Conservation (phyloP, 2,329 filamentous ascomycete genomes). For the Aspergillus bombycis region DNA sequence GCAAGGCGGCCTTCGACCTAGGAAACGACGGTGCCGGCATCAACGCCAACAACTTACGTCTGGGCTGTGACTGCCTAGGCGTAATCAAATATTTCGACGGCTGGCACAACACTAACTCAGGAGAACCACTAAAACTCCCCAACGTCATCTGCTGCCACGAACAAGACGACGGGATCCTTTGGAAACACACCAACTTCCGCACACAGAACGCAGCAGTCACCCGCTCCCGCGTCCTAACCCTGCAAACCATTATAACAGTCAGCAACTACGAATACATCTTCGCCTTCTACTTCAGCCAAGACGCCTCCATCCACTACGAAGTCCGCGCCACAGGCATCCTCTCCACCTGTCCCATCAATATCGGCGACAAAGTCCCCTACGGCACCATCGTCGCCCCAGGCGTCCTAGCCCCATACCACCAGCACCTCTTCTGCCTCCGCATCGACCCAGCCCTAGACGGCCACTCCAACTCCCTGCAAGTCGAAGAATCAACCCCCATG, state of each 20-base stretch:
- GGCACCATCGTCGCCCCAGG: slow-evolving; percentile 47
- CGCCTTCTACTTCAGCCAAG: slow-evolving; percentile 46
- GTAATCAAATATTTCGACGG: slow-evolving; percentile 49
- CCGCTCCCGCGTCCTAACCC: slow-evolving; percentile 36
- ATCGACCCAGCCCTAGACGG: slow-evolving; percentile 50
- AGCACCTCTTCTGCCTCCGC: slow-evolving; percentile 49
- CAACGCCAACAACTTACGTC: slow-evolving; percentile 46
- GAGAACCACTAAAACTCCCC: slow-evolving; percentile 41
- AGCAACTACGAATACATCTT: slow-evolving; percentile 52
- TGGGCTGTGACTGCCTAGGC: slow-evolving; percentile 50
- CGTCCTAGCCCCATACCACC: slow-evolving; percentile 48
- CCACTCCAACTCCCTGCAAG: slow-evolving; percentile 49
- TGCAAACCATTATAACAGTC: slow-evolving; percentile 48
- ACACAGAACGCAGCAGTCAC: slow-evolving; percentile 39
- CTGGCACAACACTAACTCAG: slow-evolving; percentile 38
- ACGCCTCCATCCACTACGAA: slow-evolving; percentile 46
- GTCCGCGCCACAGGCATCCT: slow-evolving; percentile 52
- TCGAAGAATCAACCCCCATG: slow-evolving; percentile 61
- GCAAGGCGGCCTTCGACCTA: slow-evolving; percentile 51
- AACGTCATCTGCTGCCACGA: slow-evolving; percentile 50
- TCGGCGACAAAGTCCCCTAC: slow-evolving; percentile 37
- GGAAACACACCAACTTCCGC: slow-evolving; percentile 47
- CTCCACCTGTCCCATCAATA: slow-evolving; percentile 43
- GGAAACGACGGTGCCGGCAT: slow-evolving; percentile 48
- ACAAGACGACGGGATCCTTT: slow-evolving; percentile 42